Conservation (phyloP, 2,329 filamentous ascomycete genomes). For the Beauveria varroae region DNA sequence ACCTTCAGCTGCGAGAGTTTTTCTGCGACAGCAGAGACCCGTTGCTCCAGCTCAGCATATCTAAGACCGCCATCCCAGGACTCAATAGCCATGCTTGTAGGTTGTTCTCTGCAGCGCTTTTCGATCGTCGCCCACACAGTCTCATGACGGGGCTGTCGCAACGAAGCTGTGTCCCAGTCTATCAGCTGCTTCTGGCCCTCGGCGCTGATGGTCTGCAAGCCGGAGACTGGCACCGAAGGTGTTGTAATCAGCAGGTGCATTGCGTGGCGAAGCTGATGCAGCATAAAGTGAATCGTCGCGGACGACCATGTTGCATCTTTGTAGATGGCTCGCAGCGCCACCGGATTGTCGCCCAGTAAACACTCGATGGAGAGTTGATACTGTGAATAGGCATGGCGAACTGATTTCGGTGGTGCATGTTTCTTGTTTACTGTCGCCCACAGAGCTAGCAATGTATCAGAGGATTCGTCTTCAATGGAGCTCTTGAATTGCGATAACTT, state of each 20-base stretch:
- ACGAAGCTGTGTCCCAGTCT: background rate
- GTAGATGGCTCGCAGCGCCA: background rate
- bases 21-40: constrained; percentile 16
- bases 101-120: background rate
- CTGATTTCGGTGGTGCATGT: background rate
- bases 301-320: background rate
- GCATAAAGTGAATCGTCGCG: background rate
- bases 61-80: constrained; percentile 21
- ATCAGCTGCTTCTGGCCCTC: background rate
- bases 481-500: background rate
- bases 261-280: background rate
- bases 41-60: constrained; percentile 17
- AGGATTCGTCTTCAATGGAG: background rate
- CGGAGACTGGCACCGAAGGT: background rate
- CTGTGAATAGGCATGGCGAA: background rate
- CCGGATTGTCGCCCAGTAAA: too few species aligned
- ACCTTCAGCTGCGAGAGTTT: constrained; percentile 3
- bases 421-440: background rate
- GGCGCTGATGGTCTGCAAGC: background rate
- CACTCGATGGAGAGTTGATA: background rate
- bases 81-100: constrained; percentile 12
- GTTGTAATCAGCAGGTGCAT: background rate
- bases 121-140: background rate
- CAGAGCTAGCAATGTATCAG: background rate
- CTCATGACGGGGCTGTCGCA: background rate